Evolutionary conservation across 139 green algal species (phyloP).

Genomic region (Micromonas commoda): DNA sequence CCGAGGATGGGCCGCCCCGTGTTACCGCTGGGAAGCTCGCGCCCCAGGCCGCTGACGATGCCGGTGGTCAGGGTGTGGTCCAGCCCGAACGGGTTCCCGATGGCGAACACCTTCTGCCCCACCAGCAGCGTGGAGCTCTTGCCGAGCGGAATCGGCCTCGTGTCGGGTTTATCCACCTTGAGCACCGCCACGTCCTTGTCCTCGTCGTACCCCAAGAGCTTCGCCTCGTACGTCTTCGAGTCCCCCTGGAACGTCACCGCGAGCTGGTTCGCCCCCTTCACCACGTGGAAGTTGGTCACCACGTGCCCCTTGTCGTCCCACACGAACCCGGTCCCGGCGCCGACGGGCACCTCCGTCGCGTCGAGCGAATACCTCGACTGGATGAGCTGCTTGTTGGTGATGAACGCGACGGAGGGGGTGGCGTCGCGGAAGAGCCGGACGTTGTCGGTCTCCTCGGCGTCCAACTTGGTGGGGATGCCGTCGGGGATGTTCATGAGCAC

Average conservation of each 20-base stretch:
- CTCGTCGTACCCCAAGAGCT: slow-evolving; percentile 46
- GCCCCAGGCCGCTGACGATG: slow-evolving; percentile 45
- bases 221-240: slow-evolving; percentile 32
- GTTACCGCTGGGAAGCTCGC: slow-evolving; percentile 51
- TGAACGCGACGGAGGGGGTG: slow-evolving; percentile 65
- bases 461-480: neutral
- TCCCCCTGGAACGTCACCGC: slow-evolving; percentile 17
- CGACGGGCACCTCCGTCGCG: slow-evolving; percentile 62
- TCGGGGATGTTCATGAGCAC: neutral
- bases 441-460: slow-evolving; percentile 43
- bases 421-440: slow-evolving; percentile 60
- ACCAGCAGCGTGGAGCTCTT: slow-evolving; percentile 30
- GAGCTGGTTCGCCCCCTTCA: slow-evolving; percentile 48
- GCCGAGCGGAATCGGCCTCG: slow-evolving; percentile 33
- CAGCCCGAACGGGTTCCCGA: slow-evolving; percentile 49
- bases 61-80: slow-evolving; percentile 53
- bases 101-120: slow-evolving; percentile 49
- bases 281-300: slow-evolving; percentile 75
- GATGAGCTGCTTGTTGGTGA: slow-evolving; percentile 61
- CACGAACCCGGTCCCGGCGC: slow-evolving; percentile 62
- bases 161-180: slow-evolving; percentile 28
- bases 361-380: slow-evolving; percentile 65
- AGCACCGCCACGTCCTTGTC: slow-evolving; percentile 57
- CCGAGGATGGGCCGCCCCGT: slow-evolving; percentile 65
- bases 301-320: slow-evolving; percentile 62